Base-by-base conservation (phyloP, 306 rosid species). In the Dicorynia guianensis region DNA sequence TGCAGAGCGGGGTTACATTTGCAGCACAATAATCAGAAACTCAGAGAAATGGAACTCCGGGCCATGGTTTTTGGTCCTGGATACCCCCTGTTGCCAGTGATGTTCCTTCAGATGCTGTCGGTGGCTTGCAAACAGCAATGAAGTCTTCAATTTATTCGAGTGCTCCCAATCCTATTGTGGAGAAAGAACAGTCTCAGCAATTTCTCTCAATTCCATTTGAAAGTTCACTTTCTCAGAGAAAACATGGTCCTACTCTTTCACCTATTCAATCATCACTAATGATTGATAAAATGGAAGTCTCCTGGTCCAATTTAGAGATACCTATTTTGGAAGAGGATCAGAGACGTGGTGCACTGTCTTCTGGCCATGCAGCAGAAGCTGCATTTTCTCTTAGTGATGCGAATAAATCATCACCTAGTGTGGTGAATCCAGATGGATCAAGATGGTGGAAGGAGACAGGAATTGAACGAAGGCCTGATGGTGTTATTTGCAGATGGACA, bases 31-130 rank as follows among this genome's bases (percentile, higher is more conserved):
- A 43, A 14, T 79, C 90, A 7, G 88, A 76, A 11, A 68, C 68
- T 76, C 85, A 80, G 81, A 79, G 61, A 82, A 75, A 58, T 62
- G 87, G 77, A 63, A 76, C 85, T 19, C 98, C 98, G 3, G 99
- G 99, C 73, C 99, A 98, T 17, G 97, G 92, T 78, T 93, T 96
- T 79, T 96, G 99, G 98, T 87, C 96, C 34, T 96, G 99, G 99
- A 75, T 86, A 47, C 99, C 99, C n/a, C 93, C 97, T 48, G 5
- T 39, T 8, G 84, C 79, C 50, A 55, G 69, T 62, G 87, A 79
- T 40, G 6, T 36, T 60, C 81, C 71, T 73, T 53, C 75, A n/a
- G 82, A 76, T 65, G 77, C 60, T 76, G 61, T n/a, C 30, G 44
- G 25, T 66, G 87, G 85, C 25, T 71, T 87, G 83, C 79, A 67